Evolutionary conservation across 441 rosid genomes (phyloP).

Genomic region (Gossypium laxum): DNA sequence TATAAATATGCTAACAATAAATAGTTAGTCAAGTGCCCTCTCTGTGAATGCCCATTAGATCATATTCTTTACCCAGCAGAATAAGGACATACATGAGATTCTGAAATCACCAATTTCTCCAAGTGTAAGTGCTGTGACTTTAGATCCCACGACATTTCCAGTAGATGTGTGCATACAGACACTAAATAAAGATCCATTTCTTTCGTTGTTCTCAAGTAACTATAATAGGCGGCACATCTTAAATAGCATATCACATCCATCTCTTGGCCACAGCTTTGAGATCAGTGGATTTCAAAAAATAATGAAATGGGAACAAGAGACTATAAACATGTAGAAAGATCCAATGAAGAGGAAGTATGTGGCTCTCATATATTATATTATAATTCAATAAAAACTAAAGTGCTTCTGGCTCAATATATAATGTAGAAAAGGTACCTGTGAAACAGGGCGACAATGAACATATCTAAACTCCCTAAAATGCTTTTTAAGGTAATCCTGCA

Average conservation of each 20-base stretch:
- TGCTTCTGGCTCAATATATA: background rate
- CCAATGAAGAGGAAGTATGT: background rate
- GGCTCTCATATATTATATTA: background rate
- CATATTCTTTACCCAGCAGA: background rate
- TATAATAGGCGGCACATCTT: background rate
- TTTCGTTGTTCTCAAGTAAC: background rate
- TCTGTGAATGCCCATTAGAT: background rate
- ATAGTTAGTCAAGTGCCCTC: background rate
- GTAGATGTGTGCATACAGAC: background rate
- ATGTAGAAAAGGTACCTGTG: slow-evolving; percentile 30
- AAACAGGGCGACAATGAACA: slow-evolving; percentile 41
- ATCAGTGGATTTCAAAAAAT: background rate
- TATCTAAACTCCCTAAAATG: slow-evolving; percentile 68
- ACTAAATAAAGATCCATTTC: background rate
- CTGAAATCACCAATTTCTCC: background rate
- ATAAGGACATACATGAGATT: background rate
- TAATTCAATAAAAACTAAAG: background rate
- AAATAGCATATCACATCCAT: background rate
- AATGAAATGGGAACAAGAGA: background rate
- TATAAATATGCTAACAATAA: background rate
- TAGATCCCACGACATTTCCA: background rate
- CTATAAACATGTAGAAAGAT: background rate
- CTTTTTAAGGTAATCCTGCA: slow-evolving; percentile 50
- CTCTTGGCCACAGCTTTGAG: background rate
- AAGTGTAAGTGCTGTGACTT: background rate